Conservation (phyloP, 306 rosid species). For the Cucumis melo region DNA sequence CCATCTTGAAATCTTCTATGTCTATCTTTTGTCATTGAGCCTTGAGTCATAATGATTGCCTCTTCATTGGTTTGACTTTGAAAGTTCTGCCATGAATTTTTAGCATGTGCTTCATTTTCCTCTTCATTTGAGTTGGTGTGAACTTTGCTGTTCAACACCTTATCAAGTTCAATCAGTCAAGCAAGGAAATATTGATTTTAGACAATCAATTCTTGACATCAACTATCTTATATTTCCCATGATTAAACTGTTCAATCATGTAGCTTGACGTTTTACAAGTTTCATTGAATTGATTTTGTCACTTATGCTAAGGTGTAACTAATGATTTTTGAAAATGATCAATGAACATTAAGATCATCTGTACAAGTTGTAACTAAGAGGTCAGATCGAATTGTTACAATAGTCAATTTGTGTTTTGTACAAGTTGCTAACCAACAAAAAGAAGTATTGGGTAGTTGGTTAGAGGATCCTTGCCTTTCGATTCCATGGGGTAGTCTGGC, state of each 20-base stretch:
- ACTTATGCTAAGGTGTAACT: neutral
- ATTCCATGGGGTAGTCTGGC: slow-evolving; percentile 50
- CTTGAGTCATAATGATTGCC: too few species aligned
- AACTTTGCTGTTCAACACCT: too few species aligned
- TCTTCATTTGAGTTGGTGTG: too few species aligned
- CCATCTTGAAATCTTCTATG: too few species aligned
- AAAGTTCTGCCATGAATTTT: too few species aligned
- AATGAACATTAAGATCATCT: neutral
- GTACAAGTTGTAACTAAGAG: neutral
- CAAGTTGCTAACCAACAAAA: slow-evolving; percentile 31
- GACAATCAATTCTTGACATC: neutral
- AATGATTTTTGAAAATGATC: neutral
- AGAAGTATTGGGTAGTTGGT: slow-evolving; percentile 42
- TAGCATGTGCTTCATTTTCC: too few species aligned
- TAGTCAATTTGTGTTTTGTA: neutral
- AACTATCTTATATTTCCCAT: neutral
- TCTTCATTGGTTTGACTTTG: too few species aligned
- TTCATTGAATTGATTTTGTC: neutral
- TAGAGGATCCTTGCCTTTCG: slow-evolving; percentile 68
- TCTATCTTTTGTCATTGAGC: too few species aligned
- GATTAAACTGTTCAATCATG: neutral
- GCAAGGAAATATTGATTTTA: neutral
- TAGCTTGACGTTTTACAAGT: neutral
- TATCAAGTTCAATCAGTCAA: neutral
- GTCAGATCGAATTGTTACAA: neutral